Conservation (phyloP, 306 rosid genomes). For the Astragalus glycyphyllos region DNA sequence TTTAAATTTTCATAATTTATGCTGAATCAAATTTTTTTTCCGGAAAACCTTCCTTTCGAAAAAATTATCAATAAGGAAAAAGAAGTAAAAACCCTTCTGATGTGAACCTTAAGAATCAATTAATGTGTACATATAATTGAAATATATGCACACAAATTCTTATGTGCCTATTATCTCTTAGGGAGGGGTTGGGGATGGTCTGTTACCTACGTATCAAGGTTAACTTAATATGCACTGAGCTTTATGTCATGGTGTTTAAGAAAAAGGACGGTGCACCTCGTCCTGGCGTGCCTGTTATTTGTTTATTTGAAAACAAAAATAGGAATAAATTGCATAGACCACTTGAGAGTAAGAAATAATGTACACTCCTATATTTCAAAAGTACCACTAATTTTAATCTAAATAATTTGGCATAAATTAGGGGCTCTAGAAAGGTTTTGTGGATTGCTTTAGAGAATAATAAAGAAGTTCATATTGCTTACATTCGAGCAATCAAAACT, state of each 20-base stretch:
- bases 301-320: too few species aligned
- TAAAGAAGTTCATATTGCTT: not conserved
- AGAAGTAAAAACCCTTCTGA: too few species aligned
- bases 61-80: too few species aligned
- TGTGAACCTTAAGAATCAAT: not conserved
- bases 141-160: not conserved
- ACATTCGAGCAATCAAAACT: too few species aligned
- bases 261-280: too few species aligned
- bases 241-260: not conserved
- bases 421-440: not conserved
- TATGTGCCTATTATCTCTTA: not conserved
- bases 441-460: not conserved
- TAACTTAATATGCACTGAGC: not conserved
- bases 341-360: too few species aligned
- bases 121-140: not conserved
- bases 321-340: too few species aligned
- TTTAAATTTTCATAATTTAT: not conserved
- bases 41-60: too few species aligned
- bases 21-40: not conserved
- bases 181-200: slow-evolving; percentile 8
- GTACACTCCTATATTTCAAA: too few species aligned
- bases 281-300: too few species aligned
- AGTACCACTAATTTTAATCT: not conserved
- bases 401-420: not conserved
- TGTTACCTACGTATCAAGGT: not conserved